Percentiles rank a stretch among this genome's conserved stretches.
Conservation (phyloP, 2,329 filamentous ascomycete species). For the Trichoderma citrinoviride region DNA sequence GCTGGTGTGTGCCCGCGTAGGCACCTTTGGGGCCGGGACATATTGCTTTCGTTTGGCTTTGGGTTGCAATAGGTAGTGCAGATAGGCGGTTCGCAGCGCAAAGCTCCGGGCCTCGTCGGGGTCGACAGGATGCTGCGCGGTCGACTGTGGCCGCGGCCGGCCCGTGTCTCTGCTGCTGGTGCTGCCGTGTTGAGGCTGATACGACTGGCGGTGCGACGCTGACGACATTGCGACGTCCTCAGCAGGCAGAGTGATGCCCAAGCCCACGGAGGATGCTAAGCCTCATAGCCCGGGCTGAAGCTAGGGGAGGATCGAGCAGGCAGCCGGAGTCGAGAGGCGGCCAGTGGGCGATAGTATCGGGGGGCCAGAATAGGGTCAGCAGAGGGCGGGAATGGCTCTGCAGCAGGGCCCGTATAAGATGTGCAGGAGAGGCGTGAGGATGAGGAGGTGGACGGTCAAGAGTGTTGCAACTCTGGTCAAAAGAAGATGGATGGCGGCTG, state of each 20-base stretch:
- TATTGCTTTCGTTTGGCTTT: constrained; percentile 87
- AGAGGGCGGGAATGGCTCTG: neutral
- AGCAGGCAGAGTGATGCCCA: constrained; percentile 34
- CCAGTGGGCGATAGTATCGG: neutral
- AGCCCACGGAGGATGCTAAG: constrained; percentile 29
- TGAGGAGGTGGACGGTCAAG: neutral
- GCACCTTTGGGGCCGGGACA: constrained; percentile 63
- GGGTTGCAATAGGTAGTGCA: constrained; percentile 89
- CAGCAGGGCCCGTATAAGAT: neutral
- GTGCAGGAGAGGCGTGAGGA: neutral
- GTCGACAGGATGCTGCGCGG: constrained; percentile 46
- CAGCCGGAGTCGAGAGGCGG: constrained; percentile 9
- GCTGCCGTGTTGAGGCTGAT: constrained; percentile 44
- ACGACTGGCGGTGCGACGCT: constrained; percentile 47
- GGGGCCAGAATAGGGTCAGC: neutral
- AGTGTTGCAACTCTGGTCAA: neutral
- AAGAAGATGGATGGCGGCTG: neutral
- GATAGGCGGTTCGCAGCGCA: constrained; percentile 84
- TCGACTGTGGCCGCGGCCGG: constrained; percentile 46
- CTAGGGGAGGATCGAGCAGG: constrained; percentile 3
- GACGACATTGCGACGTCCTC: constrained; percentile 47
- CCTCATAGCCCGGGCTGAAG: constrained; percentile 30
- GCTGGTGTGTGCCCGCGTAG: constrained; percentile 63
- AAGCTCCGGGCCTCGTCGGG: constrained; percentile 87
- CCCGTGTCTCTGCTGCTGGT: constrained; percentile 44